phyloP scores from a whole-genome alignment of 2,329 filamentous ascomycete species.

The Cryphonectria radicalis region DNA sequence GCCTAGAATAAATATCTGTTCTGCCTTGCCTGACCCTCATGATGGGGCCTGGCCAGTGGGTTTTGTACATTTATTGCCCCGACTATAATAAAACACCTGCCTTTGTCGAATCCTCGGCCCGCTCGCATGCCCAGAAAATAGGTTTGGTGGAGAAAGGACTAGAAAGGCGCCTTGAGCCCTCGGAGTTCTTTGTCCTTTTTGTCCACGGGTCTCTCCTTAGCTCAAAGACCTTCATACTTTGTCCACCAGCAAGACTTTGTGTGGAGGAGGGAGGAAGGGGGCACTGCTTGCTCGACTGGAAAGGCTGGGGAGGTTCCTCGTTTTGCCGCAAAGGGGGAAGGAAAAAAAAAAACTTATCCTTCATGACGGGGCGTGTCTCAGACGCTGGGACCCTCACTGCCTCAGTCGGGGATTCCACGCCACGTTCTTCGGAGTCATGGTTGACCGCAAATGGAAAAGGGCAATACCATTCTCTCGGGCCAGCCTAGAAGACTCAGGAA shows the following conservation, averaged over 20 bases:
- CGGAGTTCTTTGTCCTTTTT: constrained; percentile 19
- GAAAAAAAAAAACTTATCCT: neutral
- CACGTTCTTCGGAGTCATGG: neutral
- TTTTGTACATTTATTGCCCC: constrained; percentile 8
- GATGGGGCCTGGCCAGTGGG: neutral
- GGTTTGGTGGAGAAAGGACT: constrained; percentile 13
- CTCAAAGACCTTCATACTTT: constrained; percentile 3
- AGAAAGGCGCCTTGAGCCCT: constrained; percentile 20
- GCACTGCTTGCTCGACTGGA: too few relatives aligned
- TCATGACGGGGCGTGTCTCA: constrained; percentile 7
- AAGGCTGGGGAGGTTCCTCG: neutral
- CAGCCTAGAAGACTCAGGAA: neutral
- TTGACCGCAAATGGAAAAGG: constrained; percentile 1
- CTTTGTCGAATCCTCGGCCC: constrained; percentile 14
- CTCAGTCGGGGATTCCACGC: neutral
- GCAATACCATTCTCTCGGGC: constrained; percentile 15
- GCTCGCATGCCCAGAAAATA: constrained; percentile 12
- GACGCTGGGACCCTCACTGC: neutral
- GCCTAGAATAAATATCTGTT: constrained; percentile 1
- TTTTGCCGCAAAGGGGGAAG: neutral
- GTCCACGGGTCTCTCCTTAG: constrained; percentile 20
- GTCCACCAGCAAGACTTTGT: neutral
- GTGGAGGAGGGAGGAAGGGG: too few relatives aligned
- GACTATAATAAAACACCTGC: constrained; percentile 7
- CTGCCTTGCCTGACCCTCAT: neutral